Evolutionary conservation across 495 filamentous ascomycete species (phyloP), one percentile per base, ranked within the genome.

Genomic region (Aspergillus leporis): DNA sequence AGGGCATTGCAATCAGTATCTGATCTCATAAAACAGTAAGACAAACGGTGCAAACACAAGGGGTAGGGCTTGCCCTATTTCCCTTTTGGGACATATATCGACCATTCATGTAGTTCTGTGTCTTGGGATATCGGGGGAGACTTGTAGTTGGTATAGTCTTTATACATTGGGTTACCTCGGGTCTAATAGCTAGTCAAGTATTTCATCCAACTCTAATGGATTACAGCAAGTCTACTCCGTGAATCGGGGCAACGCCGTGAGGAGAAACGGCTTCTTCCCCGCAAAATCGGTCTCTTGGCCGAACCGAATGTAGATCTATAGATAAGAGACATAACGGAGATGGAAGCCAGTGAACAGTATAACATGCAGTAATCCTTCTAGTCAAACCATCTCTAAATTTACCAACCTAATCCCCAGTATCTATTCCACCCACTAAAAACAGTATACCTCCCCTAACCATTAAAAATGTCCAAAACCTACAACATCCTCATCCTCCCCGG

Each of bases 401-500:
- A 3, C 25, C 21, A n/a, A 19, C 4, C 51, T 21, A 28, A 18
- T 14, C 30, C 31, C 19, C 18, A 32, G 3, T 28, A 54, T 30
- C 36, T 18, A 23, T 36, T 28, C 6, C 25, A 28, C 25, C 6
- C 25, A 21, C 31, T 13, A 60, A 31, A 46, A 16, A 1, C 0
- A 16, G 38, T 5, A 46, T 1, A 43, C 25, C n/a, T n/a, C n/a
- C n/a, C n/a, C n/a, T n/a, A n/a, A 14, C 5, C 1, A 19, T 14
- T 14, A n/a, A 25, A 23, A 5, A 55, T 19, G 32, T 25, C 38
- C 6, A 40, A 64, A 64, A 65, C 50, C 14, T 74, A 73, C 71
- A 80, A 75, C 8, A 79, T 84, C 64, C 80, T 83, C 49, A 60
- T 81, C 53, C 76, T 84, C 19, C 78, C 79, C 4, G 81, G 80